Evolutionary conservation across 495 filamentous ascomycete species (phyloP).

Genomic region (Aspergillus asperescens): DNA sequence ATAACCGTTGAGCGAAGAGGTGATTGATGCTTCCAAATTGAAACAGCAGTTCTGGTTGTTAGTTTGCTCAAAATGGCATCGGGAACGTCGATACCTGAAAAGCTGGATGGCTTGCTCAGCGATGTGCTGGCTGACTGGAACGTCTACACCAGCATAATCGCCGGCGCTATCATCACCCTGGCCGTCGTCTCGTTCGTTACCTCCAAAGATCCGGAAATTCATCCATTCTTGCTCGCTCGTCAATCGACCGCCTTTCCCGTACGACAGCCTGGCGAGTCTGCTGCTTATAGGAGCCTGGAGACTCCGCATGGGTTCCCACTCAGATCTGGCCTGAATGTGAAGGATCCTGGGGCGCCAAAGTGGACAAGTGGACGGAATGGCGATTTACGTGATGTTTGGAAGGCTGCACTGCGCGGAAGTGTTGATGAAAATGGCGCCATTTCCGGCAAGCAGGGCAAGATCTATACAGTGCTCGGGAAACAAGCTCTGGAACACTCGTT

Average conservation of each 20-base stretch:
- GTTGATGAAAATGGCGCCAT: slow-evolving; percentile 53
- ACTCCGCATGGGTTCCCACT: slow-evolving; percentile 83
- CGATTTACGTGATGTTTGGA: slow-evolving; percentile 92
- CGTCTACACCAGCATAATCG: slow-evolving; percentile 60
- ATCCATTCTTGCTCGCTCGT: slow-evolving; percentile 82
- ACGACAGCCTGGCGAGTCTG: slow-evolving; percentile 75
- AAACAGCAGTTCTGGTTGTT: not conserved
- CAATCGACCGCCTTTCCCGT: slow-evolving; percentile 74
- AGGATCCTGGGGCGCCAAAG: slow-evolving; percentile 72
- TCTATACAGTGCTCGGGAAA: slow-evolving; percentile 75
- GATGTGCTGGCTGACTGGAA: slow-evolving; percentile 74
- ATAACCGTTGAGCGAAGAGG: too few species aligned
- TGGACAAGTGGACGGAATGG: slow-evolving; percentile 80
- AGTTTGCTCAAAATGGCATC: slow-evolving; percentile 38
- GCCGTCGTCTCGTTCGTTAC: slow-evolving; percentile 59
- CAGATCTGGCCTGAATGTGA: slow-evolving; percentile 75
- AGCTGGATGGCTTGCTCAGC: slow-evolving; percentile 64
- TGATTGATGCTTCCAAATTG: not conserved
- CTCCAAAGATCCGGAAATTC: slow-evolving; percentile 73
- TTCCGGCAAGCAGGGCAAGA: slow-evolving; percentile 62
- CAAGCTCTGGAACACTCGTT: slow-evolving; percentile 65
- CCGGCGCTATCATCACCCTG: slow-evolving; percentile 53
- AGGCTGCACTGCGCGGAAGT: slow-evolving; percentile 60
- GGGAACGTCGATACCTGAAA: slow-evolving; percentile 47
- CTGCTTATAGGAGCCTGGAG: slow-evolving; percentile 72